Evolutionary conservation across 129 eudicot genomes (phyloP).

Genomic region (Solidago caesia): DNA sequence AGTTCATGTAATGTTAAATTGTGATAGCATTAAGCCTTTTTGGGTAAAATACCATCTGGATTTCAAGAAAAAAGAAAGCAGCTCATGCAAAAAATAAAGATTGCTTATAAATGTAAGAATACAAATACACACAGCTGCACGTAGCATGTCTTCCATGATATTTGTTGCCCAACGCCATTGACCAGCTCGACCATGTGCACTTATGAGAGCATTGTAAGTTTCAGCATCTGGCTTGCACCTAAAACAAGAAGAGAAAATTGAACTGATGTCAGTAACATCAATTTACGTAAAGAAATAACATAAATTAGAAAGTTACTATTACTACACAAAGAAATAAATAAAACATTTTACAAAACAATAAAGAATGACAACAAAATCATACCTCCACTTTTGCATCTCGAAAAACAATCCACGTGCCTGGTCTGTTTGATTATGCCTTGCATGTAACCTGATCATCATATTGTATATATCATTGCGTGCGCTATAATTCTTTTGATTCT

Average conservation of each 20-base stretch:
- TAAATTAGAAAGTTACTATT: background rate
- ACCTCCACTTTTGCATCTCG: slow-evolving; percentile 99
- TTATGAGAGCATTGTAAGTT: slow-evolving; percentile 90
- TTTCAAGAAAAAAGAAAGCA: slow-evolving; percentile 36
- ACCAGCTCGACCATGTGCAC: slow-evolving; percentile 91
- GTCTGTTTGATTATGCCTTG: slow-evolving; percentile 79
- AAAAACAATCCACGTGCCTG: slow-evolving; percentile 98
- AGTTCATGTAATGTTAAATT: background rate
- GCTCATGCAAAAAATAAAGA: slow-evolving; percentile 37
- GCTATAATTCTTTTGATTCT: slow-evolving; percentile 86
- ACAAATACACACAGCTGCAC: slow-evolving; percentile 89
- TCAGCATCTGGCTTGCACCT: slow-evolving; percentile 97
- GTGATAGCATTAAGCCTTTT: background rate
- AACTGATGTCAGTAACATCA: slow-evolving; percentile 4
- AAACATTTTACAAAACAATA: background rate
- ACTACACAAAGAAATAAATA: background rate
- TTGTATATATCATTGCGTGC: slow-evolving; percentile 94
- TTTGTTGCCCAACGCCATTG: slow-evolving; percentile 99
- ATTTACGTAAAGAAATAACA: background rate
- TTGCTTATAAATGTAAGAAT: slow-evolving; percentile 45
- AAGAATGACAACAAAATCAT: slow-evolving; percentile 18
- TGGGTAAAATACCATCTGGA: background rate
- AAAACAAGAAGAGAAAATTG: slow-evolving; percentile 5
- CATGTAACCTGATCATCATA: slow-evolving; percentile 94
- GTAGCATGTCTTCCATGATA: slow-evolving; percentile 99